Percentiles rank a stretch among this genome's conserved stretches.
phyloP scores from a whole-genome alignment of 1,284 basidiomycete genomes.

The Inonotus obliquus region DNA sequence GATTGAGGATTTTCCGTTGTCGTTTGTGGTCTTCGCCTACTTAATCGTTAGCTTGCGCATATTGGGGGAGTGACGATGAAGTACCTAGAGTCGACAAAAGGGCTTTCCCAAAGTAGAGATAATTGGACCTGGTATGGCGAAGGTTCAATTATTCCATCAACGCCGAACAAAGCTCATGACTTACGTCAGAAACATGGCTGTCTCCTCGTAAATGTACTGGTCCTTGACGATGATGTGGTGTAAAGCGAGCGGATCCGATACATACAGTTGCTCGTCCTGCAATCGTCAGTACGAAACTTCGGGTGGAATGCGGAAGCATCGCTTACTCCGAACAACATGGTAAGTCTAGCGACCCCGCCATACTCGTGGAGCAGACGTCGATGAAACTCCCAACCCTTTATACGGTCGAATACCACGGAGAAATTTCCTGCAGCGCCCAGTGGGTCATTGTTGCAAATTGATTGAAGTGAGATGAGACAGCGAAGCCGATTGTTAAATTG shows the following conservation, averaged over 20 bases:
- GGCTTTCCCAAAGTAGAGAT: conserved; percentile 18
- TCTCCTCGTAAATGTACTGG: conserved; percentile 28
- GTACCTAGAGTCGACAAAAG: conserved; percentile 19
- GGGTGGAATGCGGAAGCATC: neutral
- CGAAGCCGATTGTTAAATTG: neutral
- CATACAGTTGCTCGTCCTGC: conserved; percentile 20
- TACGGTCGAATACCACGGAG: conserved; percentile 8
- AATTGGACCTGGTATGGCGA: conserved; percentile 2
- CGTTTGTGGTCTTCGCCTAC: conserved; percentile 25
- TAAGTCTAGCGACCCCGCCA: conserved; percentile 19
- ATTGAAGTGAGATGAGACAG: neutral
- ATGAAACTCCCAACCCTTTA: conserved; percentile 19
- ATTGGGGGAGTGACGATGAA: neutral
- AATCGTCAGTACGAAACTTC: neutral
- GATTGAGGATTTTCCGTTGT: conserved; percentile 29
- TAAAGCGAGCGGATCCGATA: conserved; percentile 25
- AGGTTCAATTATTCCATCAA: neutral
- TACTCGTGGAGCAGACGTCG: conserved; percentile 17
- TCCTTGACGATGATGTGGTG: conserved; percentile 31
- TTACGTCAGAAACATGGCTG: conserved; percentile 21
- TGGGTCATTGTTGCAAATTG: neutral
- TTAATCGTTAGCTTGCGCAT: neutral
- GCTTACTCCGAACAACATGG: conserved; percentile 20
- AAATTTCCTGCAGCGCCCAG: conserved; percentile 12
- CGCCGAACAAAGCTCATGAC: neutral